These are phyloP conservation scores for Klebsormidium nitens DNA, from an alignment of 139 green algal species.

Conservation along the genomic window DNA sequence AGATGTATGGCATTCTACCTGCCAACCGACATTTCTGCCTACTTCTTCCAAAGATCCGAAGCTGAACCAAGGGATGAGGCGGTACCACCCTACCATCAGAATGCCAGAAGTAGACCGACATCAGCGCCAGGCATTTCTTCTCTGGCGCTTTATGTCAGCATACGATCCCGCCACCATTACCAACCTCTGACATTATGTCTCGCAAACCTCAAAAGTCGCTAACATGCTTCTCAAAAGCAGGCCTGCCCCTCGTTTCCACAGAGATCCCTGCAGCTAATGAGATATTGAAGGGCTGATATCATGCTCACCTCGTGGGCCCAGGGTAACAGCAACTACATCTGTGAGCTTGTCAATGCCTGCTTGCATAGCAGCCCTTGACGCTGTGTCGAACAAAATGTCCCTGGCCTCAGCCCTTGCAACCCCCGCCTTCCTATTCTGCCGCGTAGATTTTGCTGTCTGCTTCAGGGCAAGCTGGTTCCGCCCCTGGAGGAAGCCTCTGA, in stretches of 20 bases:
- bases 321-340: constrained; percentile 89
- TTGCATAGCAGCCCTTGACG: constrained; percentile 78
- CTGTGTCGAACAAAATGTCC: constrained; percentile 91
- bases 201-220: background rate
- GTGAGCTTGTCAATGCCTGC: constrained; percentile 97
- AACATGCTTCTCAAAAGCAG: background rate
- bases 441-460: background rate
- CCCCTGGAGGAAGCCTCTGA: constrained; percentile 13
- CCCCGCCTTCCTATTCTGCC: background rate
- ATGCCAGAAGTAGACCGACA: too few species aligned
- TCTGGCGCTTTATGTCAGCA: background rate
- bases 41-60: too few species aligned
- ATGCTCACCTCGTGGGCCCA: constrained; percentile 81
- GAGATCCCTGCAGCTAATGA: background rate
- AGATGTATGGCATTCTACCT: too few species aligned
- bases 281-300: background rate
- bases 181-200: background rate
- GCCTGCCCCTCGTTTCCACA: background rate
- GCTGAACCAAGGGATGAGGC: too few species aligned
- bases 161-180: background rate
- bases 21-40: too few species aligned
- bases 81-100: too few species aligned
- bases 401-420: constrained; percentile 74
- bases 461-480: background rate
- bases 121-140: background rate